Conservation (phyloP, 1,139 yeast species). For the Taphrina sp. region DNA sequence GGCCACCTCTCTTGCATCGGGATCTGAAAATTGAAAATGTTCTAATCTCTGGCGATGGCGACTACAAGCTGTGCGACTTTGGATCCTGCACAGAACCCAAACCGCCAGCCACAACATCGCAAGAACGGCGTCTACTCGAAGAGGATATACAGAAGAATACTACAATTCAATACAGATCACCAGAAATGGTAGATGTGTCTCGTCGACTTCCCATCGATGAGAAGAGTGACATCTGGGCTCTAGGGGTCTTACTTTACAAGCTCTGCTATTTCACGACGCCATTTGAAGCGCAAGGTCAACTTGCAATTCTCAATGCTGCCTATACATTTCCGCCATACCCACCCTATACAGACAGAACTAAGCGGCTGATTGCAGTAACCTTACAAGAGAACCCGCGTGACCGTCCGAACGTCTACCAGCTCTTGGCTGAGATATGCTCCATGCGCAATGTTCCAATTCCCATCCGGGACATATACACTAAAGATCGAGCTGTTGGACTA, state of each 20-base stretch:
- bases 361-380: slow-evolving; percentile 65
- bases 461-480: slow-evolving; percentile 41
- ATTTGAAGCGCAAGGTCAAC: slow-evolving; percentile 74
- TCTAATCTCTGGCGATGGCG: slow-evolving; percentile 67
- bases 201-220: slow-evolving; percentile 87
- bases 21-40: slow-evolving; percentile 96
- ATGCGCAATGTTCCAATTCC: slow-evolving; percentile 59
- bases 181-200: slow-evolving; percentile 91
- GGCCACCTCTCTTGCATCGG: slow-evolving; percentile 81
- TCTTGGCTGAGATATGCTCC: slow-evolving; percentile 64
- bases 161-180: slow-evolving; percentile 95
- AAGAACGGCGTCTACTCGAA: slow-evolving; percentile 66
- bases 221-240: slow-evolving; percentile 94
- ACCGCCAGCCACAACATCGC: slow-evolving; percentile 62
- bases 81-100: slow-evolving; percentile 77
- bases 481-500: slow-evolving; percentile 37
- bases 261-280: slow-evolving; percentile 93
- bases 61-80: slow-evolving; percentile 85
- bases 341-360: slow-evolving; percentile 41
- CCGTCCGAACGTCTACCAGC: slow-evolving; percentile 86
- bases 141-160: slow-evolving; percentile 88
- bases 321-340: slow-evolving; percentile 57
- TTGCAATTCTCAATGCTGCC: slow-evolving; percentile 63
- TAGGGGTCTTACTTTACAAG: slow-evolving; percentile 87
- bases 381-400: slow-evolving; percentile 73